Evolutionary conservation across 768 basidiomycete genomes (phyloP), one percentile per base, ranked within the genome.

Genomic region (Suillus decipiens): DNA sequence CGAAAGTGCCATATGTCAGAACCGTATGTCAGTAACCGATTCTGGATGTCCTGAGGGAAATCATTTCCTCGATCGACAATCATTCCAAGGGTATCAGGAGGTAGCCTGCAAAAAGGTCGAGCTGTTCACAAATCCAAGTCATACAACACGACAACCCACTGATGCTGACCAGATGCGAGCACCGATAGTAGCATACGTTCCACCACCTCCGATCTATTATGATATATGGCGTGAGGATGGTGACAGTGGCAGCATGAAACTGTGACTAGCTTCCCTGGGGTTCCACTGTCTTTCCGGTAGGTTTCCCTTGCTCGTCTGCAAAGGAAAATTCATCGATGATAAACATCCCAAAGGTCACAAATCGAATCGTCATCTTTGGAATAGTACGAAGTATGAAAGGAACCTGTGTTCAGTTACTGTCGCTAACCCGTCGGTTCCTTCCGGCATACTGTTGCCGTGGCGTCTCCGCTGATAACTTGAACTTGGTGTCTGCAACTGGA

Each of bases 291-390:
- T 74, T 78, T 12, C 77, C 82, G 28, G 81, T 86, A 1, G 83
- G 80, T 3, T 75, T 74, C 3, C 89, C 90, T 51, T 83, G 71
- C 37, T 82, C 81, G 63, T 89, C 85, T 55, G 77, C 69, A 69
- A 86, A 89, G 3, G 82, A 80, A 68, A 95, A 91, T 65, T 89
- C 82, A 74, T 97, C 95, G 68, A 96, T 84, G 69, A 97, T 95
- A 78, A 96, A 96, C 85, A 95, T 86, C 8, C 94, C 95, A 33
- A 95, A 79, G n/a, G 88, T 86, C 22, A 84, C 85, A 54, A 93
- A 88, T 45, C 74, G 66, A 36, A 67, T 66, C 51, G 31, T 59
- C 50, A 54, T 50, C 14, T 19, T 34, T 22, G 15, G 24, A 47
- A 47, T 47, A 47, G 45, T 47, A 47, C 22, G 22, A 24, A 7